phyloP scores from a whole-genome alignment of 192 early-diverging fungal species.

The Backusella tuberculispora region DNA sequence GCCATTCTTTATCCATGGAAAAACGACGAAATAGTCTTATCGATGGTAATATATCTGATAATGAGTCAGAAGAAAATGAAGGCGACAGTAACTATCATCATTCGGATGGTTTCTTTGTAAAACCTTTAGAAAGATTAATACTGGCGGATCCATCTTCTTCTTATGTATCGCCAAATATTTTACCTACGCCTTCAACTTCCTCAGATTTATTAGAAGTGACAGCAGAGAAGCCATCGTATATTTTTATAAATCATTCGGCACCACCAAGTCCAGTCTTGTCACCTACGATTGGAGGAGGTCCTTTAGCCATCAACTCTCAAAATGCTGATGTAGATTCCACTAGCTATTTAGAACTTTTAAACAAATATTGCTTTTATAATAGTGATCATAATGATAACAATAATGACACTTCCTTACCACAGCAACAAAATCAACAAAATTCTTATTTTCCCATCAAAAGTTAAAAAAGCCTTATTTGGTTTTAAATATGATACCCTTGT shows the following conservation, averaged over 20 bases:
- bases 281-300: neutral
- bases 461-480: neutral
- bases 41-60: neutral
- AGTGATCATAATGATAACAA: neutral
- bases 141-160: neutral
- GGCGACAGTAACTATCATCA: neutral
- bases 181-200: neutral
- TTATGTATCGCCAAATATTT: neutral
- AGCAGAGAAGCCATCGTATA: neutral
- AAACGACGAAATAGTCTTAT: neutral
- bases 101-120: neutral
- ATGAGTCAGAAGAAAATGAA: neutral
- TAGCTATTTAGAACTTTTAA: slow-evolving; percentile 57
- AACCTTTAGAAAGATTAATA: neutral
- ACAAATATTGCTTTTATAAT: slow-evolving; percentile 61
- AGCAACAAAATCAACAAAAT: neutral
- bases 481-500: neutral
- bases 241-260: neutral
- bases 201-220: slow-evolving; percentile 1
- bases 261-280: neutral
- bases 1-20: slow-evolving; percentile 11
- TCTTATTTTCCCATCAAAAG: neutral
- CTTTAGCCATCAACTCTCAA: too few species aligned
- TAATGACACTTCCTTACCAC: too few species aligned
- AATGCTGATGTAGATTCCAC: slow-evolving; percentile 37